Percentiles rank a stretch among this genome's conserved stretches.
These are phyloP conservation scores for Blepharisma undulans DNA, from an alignment of 169 alveolate species.

Conservation along the genomic window DNA sequence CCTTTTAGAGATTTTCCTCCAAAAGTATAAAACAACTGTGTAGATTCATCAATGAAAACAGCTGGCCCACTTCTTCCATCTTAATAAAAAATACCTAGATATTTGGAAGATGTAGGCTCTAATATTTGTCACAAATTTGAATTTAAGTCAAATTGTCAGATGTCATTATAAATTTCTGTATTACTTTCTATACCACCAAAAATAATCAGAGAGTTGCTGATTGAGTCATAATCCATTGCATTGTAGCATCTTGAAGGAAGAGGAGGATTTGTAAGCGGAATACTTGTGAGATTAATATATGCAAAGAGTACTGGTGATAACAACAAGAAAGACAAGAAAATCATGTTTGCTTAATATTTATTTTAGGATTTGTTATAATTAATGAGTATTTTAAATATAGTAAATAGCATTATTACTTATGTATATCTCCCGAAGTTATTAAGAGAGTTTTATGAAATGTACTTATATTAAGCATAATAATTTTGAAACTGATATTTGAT, in stretches of 20 bases:
- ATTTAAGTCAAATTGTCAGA: background rate
- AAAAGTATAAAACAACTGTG: background rate
- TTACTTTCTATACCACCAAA: background rate
- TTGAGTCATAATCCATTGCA: background rate
- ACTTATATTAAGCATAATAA: no score
- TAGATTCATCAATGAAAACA: background rate
- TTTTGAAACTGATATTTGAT: background rate
- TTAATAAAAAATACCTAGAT: background rate
- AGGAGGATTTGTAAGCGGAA: background rate
- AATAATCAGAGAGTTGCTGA: background rate
- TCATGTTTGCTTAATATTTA: background rate
- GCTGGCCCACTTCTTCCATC: background rate
- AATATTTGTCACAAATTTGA: background rate
- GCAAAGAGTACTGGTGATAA: background rate
- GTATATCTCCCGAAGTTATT: no score
- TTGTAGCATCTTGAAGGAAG: background rate
- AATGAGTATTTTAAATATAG: no score
- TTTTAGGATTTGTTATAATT: background rate
- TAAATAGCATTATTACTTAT: no score
- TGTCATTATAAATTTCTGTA: background rate
- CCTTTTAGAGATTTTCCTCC: background rate
- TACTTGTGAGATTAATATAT: background rate
- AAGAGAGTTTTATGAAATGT: no score
- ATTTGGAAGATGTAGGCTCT: background rate
- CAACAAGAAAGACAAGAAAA: background rate